phyloP scores from a whole-genome alignment of 2,329 filamentous ascomycete genomes.

The Fusarium sp. region DNA sequence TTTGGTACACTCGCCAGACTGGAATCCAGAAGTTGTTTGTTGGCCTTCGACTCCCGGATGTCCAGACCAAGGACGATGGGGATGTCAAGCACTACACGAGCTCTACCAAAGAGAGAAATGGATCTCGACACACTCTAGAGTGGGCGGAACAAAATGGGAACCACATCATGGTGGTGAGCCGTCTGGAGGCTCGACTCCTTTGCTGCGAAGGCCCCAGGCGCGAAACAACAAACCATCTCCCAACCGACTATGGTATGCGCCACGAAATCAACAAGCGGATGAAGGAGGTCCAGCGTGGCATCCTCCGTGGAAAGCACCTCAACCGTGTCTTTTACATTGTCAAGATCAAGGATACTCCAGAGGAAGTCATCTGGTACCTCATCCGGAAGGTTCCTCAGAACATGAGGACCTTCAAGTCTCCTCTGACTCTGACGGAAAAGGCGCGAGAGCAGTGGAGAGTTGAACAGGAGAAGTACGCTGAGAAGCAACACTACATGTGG shows the following conservation, averaged over 20 bases:
- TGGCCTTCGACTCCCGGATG: slow-evolving; percentile 1
- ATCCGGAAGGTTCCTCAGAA: neutral
- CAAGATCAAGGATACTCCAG: neutral
- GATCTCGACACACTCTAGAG: neutral
- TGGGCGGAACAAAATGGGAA: slow-evolving; percentile 8
- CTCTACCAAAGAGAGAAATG: neutral
- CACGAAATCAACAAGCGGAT: slow-evolving; percentile 11
- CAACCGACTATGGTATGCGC: neutral
- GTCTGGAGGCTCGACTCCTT: neutral
- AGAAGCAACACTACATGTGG: neutral
- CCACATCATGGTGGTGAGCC: slow-evolving; percentile 15
- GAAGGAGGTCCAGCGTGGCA: neutral
- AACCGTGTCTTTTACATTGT: neutral
- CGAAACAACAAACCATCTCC: neutral
- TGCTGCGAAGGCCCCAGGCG: neutral
- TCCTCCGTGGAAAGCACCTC: neutral
- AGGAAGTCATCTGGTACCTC: slow-evolving; percentile 8
- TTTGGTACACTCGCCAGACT: neutral
- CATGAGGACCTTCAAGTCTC: neutral
- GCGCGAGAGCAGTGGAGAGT: neutral
- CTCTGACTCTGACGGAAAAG: neutral
- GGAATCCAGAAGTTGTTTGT: slow-evolving; percentile 5
- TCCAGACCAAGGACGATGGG: neutral
- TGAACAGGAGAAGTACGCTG: neutral
- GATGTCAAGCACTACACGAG: slow-evolving; percentile 9